These are phyloP conservation scores for Didymella glomerata DNA, from an alignment of 2,329 filamentous ascomycete species.

Conservation along the genomic window DNA sequence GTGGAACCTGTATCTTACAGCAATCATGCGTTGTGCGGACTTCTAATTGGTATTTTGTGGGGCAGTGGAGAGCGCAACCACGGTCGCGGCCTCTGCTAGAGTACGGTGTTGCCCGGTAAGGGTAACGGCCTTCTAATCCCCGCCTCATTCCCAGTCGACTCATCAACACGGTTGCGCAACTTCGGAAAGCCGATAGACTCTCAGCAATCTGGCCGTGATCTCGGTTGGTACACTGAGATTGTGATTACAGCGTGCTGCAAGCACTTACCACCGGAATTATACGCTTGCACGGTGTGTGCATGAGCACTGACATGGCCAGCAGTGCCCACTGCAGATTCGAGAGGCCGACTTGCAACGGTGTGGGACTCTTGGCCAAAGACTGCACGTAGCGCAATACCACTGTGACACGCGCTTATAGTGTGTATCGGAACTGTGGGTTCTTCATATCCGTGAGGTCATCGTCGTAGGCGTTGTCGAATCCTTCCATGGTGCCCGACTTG, in stretches of 20 bases:
- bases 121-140: neutral
- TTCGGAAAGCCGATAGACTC: neutral
- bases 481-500: conserved; percentile 55
- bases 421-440: conserved; percentile 37
- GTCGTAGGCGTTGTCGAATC: conserved; percentile 62
- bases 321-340: neutral
- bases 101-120: neutral
- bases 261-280: neutral
- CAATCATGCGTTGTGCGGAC: conserved; percentile 16
- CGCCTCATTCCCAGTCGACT: neutral
- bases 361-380: neutral
- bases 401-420: conserved; percentile 8
- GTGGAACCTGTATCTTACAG: neutral
- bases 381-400: neutral
- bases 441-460: conserved; percentile 60
- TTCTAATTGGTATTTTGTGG: neutral
- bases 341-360: neutral
- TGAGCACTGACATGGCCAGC: neutral
- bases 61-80: neutral
- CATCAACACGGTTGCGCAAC: neutral
- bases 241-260: neutral
- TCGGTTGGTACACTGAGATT: neutral
- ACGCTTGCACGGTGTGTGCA: neutral
- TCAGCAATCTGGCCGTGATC: neutral
- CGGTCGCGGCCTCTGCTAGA: neutral